Conservation (phyloP, 352 stramenopile genomes). For the Halophytophthora polymorphica region DNA sequence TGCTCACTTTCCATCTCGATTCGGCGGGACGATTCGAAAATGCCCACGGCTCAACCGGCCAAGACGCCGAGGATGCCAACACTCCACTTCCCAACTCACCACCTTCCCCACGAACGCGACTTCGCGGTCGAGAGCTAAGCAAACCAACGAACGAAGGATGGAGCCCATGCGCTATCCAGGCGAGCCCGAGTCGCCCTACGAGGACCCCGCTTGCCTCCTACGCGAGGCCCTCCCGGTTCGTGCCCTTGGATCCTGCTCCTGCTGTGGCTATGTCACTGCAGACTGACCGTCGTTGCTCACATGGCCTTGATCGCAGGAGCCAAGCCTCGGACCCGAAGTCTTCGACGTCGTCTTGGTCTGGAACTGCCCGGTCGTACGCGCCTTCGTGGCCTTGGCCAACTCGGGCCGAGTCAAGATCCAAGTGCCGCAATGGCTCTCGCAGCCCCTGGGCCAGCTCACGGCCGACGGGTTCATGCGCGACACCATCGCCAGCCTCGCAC, state of each 20-base stretch:
- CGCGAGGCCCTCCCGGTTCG: conserved; percentile 13
- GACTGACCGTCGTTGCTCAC: conserved; percentile 5
- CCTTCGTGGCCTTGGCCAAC: conserved; percentile 22
- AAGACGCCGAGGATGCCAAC: no score
- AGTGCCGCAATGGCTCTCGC: conserved; percentile 17
- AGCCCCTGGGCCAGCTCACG: conserved; percentile 19
- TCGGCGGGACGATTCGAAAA: no score
- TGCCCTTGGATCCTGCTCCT: not conserved
- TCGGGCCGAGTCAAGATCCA: not conserved
- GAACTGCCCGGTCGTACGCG: conserved; percentile 14
- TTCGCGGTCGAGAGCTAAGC: no score
- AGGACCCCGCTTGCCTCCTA: conserved; percentile 10
- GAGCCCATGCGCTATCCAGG: conserved; percentile 17
- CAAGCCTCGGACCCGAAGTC: conserved; percentile 9
- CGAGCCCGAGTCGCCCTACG: conserved; percentile 12
- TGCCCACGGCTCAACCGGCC: no score
- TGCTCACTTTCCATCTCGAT: not conserved
- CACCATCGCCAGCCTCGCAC: conserved; percentile 15
- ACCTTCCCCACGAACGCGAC: no score
- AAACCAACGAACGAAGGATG: conserved; percentile 5
- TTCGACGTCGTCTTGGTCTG: conserved; percentile 21
- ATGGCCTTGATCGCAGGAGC: conserved; percentile 3
- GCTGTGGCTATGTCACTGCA: no score
- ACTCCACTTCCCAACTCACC: no score
- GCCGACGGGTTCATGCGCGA: conserved; percentile 20